Percentiles rank a stretch among this genome's conserved stretches.
phyloP scores from a whole-genome alignment of 306 rosid genomes.

The Prunus mongolica region DNA sequence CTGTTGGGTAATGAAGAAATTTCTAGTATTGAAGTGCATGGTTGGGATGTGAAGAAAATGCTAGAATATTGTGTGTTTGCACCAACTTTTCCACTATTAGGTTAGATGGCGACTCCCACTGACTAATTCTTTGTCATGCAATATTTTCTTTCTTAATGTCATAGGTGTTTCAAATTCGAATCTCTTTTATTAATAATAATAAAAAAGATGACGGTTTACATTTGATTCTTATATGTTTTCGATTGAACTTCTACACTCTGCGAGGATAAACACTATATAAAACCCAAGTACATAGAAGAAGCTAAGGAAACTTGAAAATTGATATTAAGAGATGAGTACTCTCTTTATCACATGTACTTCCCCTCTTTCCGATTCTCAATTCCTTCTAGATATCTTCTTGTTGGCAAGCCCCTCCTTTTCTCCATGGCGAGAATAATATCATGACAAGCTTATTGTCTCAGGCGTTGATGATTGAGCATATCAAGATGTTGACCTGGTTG shows the following conservation, averaged over 20 bases:
- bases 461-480: conserved; percentile 11
- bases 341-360: background rate
- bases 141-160: too few species aligned
- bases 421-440: background rate
- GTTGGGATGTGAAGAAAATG: background rate
- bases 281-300: background rate
- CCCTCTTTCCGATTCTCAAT: background rate
- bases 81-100: too few species aligned
- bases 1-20: background rate
- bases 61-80: background rate
- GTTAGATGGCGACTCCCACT: too few species aligned
- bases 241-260: background rate
- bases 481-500: conserved; percentile 6
- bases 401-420: background rate
- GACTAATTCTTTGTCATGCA: too few species aligned
- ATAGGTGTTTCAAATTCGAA: too few species aligned
- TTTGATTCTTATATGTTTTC: too few species aligned
- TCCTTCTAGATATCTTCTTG: background rate
- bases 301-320: background rate
- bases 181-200: too few species aligned
- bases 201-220: too few species aligned
- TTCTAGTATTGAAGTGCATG: too few species aligned
- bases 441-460: conserved; percentile 7
- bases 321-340: background rate
- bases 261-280: background rate